Evolutionary conservation across 148 eudicot species (phyloP).

Genomic region (Pouteria glomerata): DNA sequence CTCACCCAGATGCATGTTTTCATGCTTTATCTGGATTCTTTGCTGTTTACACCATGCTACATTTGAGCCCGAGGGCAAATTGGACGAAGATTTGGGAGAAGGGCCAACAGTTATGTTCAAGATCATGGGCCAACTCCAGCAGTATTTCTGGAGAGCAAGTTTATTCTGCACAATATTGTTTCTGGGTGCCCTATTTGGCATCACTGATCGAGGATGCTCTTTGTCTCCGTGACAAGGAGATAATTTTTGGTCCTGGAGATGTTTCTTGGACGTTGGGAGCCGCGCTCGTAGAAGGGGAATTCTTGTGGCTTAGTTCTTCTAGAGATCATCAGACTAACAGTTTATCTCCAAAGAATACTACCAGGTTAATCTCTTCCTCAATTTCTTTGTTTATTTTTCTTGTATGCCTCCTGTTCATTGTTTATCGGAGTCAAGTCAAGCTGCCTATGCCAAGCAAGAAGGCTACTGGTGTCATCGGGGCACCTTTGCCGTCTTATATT

Average conservation of each 20-base stretch:
- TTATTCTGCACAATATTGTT: slow-evolving; percentile 45
- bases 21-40: slow-evolving; percentile 88
- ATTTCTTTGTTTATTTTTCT: slow-evolving; percentile 31
- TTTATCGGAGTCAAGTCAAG: slow-evolving; percentile 38
- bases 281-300: slow-evolving; percentile 51
- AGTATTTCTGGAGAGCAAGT: slow-evolving; percentile 19
- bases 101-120: slow-evolving; percentile 51
- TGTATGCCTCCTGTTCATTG: slow-evolving; percentile 26
- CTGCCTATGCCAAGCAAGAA: slow-evolving; percentile 47
- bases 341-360: slow-evolving; percentile 4
- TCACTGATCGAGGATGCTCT: slow-evolving; percentile 60
- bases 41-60: slow-evolving; percentile 54
- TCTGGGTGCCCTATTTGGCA: slow-evolving; percentile 57
- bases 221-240: slow-evolving; percentile 41
- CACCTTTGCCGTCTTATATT: slow-evolving; percentile 33
- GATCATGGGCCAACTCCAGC: slow-evolving; percentile 32
- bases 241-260: slow-evolving; percentile 72
- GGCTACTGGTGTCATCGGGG: slow-evolving; percentile 16
- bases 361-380: slow-evolving; percentile 19
- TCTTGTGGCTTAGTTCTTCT: slow-evolving; percentile 26
- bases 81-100: slow-evolving; percentile 53
- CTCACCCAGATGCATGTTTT: slow-evolving; percentile 33
- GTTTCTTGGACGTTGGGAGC: slow-evolving; percentile 82
- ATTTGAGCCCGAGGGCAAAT: slow-evolving; percentile 47
- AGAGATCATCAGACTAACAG: not conserved